phyloP scores from a whole-genome alignment of 2,329 filamentous ascomycete species.

The Tolypocladium nubicola region DNA sequence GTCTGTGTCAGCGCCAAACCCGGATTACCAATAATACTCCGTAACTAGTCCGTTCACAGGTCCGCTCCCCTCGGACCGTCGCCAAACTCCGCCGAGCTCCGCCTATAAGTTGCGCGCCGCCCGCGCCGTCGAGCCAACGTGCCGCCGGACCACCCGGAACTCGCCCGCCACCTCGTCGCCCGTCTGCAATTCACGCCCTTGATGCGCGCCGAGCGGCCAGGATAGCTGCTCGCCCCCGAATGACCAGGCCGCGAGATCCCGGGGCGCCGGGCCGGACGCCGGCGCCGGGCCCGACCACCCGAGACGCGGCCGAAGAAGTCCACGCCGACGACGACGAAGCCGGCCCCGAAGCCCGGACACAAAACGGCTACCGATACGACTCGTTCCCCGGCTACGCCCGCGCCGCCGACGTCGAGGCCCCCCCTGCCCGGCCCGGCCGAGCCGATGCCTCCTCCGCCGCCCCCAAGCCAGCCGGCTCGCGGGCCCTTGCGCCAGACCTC shows the following conservation, averaged over 20 bases:
- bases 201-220: background rate
- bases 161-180: background rate
- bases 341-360: background rate
- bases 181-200: background rate
- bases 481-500: slow-evolving; percentile 31
- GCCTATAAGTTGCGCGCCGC: background rate
- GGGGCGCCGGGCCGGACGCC: background rate
- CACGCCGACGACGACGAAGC: background rate
- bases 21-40: background rate
- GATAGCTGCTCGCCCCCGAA: background rate
- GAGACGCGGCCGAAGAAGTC: background rate
- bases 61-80: background rate
- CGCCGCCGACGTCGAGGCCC: background rate
- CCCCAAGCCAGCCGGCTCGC: slow-evolving; percentile 4
- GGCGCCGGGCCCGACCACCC: background rate
- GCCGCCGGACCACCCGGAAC: background rate
- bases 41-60: too few species aligned
- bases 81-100: background rate
- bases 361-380: slow-evolving; percentile 9
- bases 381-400: slow-evolving; percentile 6
- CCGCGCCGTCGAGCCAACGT: background rate
- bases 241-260: background rate
- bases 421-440: background rate
- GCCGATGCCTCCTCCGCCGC: background rate
- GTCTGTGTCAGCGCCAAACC: too few species aligned